Conservation (phyloP, 805 yeast genomes). For the Candida odintsovae region DNA sequence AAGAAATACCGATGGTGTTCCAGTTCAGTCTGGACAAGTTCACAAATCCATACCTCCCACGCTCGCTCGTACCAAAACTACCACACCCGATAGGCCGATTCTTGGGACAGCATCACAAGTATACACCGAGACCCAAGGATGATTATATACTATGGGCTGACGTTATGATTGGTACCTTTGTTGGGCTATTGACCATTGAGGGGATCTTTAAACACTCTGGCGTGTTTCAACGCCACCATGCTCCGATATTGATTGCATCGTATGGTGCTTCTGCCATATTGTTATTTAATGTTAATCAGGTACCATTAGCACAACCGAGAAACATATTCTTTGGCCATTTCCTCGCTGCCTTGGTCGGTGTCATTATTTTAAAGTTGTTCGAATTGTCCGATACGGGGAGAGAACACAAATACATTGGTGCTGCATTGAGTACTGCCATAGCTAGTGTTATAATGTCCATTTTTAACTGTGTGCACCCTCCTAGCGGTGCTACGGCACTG, state of each 20-base stretch:
- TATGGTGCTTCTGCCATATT: constrained; percentile 63
- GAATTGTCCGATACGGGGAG: constrained; percentile 36
- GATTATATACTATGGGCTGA: constrained; percentile 43
- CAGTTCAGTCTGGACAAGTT: constrained; percentile 15
- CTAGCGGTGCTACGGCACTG: constrained; percentile 66
- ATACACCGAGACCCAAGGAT: constrained; percentile 18
- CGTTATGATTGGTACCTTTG: constrained; percentile 37
- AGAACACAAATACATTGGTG: constrained; percentile 49
- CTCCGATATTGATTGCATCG: constrained; percentile 46
- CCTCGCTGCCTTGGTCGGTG: constrained; percentile 45
- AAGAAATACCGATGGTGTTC: constrained; percentile 3
- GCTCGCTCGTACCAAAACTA: constrained; percentile 23
- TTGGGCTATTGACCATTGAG: constrained; percentile 40
- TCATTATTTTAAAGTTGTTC: constrained; percentile 50
- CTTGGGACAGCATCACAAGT: constrained; percentile 33
- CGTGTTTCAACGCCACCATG: constrained; percentile 33
- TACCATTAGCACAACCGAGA: constrained; percentile 63
- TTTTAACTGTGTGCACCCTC: constrained; percentile 59
- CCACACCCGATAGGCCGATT: constrained; percentile 33
- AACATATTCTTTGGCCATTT: constrained; percentile 53
- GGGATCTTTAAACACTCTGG: constrained; percentile 36
- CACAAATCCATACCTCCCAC: constrained; percentile 15
- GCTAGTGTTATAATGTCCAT: constrained; percentile 49
- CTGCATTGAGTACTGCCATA: constrained; percentile 50
- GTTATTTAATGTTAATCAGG: constrained; percentile 46